Percentiles rank a stretch among this genome's conserved stretches.
Conservation (phyloP, 495 filamentous ascomycete genomes). For the Aspergillus ostianus region DNA sequence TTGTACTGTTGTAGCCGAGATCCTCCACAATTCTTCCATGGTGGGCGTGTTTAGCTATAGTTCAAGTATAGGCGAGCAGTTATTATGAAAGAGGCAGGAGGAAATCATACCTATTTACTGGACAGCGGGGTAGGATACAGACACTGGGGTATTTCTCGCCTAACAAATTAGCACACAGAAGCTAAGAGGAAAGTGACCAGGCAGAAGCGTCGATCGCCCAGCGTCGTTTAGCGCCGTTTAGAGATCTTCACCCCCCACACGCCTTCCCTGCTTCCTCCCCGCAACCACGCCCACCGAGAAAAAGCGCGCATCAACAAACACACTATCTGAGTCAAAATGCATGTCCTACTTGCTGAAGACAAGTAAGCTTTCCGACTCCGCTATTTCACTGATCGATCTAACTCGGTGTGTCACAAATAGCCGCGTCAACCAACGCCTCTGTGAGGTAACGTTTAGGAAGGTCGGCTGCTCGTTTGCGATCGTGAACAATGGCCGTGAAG, state of each 20-base stretch:
- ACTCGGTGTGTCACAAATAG: background rate
- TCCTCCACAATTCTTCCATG: background rate
- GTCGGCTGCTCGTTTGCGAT: background rate
- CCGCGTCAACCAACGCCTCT: background rate
- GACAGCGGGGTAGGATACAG: background rate
- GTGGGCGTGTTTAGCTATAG: background rate
- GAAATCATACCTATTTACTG: background rate
- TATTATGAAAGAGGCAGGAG: background rate
- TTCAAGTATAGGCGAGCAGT: background rate
- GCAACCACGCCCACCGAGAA: background rate
- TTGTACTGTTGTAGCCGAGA: background rate
- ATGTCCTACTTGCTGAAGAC: background rate
- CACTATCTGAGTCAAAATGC: background rate
- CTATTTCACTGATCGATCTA: background rate
- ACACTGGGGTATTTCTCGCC: background rate
- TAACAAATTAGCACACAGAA: background rate
- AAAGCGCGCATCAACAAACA: background rate
- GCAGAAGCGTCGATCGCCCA: background rate
- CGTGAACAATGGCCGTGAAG: background rate
- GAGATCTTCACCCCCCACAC: background rate
- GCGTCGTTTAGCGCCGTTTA: background rate
- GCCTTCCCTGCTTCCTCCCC: background rate
- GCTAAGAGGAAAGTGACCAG: background rate
- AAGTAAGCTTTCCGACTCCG: background rate
- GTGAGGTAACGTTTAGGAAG: background rate